phyloP scores from a whole-genome alignment of 331 rosid species.

The Prunus yedoensis region DNA sequence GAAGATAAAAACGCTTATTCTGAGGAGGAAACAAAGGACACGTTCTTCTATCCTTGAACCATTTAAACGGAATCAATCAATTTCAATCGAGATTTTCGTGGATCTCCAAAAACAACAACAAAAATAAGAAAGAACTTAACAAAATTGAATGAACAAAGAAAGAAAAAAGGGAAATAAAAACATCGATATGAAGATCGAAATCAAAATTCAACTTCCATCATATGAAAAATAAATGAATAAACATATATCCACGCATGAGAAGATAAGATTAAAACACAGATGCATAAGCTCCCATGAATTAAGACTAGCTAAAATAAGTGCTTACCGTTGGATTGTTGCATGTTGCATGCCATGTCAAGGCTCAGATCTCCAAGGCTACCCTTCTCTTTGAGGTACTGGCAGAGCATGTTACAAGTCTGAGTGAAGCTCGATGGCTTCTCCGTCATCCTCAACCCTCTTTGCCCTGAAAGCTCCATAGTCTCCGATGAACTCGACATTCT shows the following conservation, averaged over 20 bases:
- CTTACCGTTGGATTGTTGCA: slow-evolving; percentile 37
- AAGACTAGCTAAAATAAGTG: neutral
- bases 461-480: slow-evolving; percentile 28
- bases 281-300: too few relatives aligned
- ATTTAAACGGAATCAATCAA: slow-evolving; percentile 1
- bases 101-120: neutral
- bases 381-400: slow-evolving; percentile 59
- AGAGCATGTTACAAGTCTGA: slow-evolving; percentile 53
- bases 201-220: neutral
- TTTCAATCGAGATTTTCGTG: neutral
- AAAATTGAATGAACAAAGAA: too few relatives aligned
- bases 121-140: neutral
- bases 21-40: neutral
- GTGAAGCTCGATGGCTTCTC: slow-evolving; percentile 55
- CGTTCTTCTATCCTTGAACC: neutral
- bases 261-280: neutral
- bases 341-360: slow-evolving; percentile 45
- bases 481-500: slow-evolving; percentile 53
- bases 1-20: neutral
- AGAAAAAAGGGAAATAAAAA: too few relatives aligned
- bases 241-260: neutral
- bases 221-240: neutral
- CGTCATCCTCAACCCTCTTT: slow-evolving; percentile 29
- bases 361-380: slow-evolving; percentile 48
- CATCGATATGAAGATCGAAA: neutral